Conservation (phyloP, 2,329 filamentous ascomycete genomes). For the Microdochium trichocladiopsis region DNA sequence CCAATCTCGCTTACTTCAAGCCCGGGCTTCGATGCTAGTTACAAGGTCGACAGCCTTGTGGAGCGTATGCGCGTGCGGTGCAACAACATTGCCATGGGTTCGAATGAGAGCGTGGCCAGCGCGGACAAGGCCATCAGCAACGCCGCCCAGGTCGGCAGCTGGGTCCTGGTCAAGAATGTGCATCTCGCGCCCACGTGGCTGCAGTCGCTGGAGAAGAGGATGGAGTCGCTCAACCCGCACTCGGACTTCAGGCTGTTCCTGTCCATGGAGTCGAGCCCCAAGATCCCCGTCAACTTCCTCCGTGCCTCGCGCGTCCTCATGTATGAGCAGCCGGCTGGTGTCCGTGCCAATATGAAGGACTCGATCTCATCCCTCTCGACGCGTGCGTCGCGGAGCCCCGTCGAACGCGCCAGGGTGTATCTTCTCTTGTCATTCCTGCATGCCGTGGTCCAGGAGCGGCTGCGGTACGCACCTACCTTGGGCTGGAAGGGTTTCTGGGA, state of each 20-base stretch:
- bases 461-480: constrained; percentile 87
- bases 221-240: constrained; percentile 92
- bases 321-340: constrained; percentile 96
- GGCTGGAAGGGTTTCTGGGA: constrained; percentile 99
- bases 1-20: constrained; percentile 91
- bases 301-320: constrained; percentile 90
- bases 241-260: constrained; percentile 90
- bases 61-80: constrained; percentile 76
- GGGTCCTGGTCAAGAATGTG: constrained; percentile 99
- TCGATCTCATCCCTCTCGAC: constrained; percentile 78
- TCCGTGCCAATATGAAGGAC: constrained; percentile 97
- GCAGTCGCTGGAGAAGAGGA: constrained; percentile 92
- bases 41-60: constrained; percentile 95
- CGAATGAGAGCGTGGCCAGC: constrained; percentile 84
- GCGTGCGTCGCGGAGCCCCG: constrained; percentile 71
- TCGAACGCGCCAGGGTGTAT: constrained; percentile 86
- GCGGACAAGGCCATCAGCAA: constrained; percentile 94
- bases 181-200: constrained; percentile 94
- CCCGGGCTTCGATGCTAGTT: constrained; percentile 95
- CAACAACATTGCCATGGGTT: constrained; percentile 98
- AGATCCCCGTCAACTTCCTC: constrained; percentile 93
- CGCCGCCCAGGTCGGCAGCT: constrained; percentile 84
- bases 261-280: constrained; percentile 94
- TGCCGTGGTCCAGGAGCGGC: constrained; percentile 87
- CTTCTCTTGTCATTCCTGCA: constrained; percentile 90